Percentiles rank a stretch among this genome's conserved stretches.
Conservation (phyloP, 495 filamentous ascomycete species). For the Annulohypoxylon maeteangense region DNA sequence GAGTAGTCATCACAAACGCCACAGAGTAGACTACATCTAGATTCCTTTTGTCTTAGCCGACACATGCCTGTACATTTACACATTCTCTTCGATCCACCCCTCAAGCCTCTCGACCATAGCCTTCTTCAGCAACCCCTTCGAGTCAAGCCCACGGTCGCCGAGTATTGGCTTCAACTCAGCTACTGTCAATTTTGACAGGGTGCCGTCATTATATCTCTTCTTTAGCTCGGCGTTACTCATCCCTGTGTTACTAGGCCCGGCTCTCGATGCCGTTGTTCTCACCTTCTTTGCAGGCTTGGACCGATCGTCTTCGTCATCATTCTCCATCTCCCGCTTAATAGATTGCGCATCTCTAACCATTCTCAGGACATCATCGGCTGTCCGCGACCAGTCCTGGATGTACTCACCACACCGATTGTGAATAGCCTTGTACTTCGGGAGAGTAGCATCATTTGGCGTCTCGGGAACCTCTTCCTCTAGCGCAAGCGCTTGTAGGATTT, state of each 20-base stretch:
- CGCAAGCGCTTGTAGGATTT: constrained; percentile 90
- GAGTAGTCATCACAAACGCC: background rate
- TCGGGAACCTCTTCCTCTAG: constrained; percentile 92
- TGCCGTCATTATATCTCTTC: constrained; percentile 66
- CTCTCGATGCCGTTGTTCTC: constrained; percentile 45
- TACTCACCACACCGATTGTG: constrained; percentile 85
- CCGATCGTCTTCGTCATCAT: constrained; percentile 52
- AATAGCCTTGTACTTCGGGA: constrained; percentile 82
- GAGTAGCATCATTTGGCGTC: constrained; percentile 80
- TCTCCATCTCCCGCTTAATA: constrained; percentile 56
- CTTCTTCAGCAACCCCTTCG: constrained; percentile 78
- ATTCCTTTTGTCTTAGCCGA: background rate
- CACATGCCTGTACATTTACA: constrained; percentile 32
- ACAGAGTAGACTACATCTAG: background rate
- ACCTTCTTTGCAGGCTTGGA: constrained; percentile 52
- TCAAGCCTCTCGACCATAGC: constrained; percentile 83
- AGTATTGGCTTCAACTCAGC: constrained; percentile 76
- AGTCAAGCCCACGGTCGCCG: constrained; percentile 66
- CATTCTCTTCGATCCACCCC: constrained; percentile 73
- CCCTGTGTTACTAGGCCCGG: constrained; percentile 36
- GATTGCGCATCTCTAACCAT: constrained; percentile 45
- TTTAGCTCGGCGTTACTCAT: constrained; percentile 68
- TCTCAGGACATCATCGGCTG: constrained; percentile 49
- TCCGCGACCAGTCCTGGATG: constrained; percentile 76
- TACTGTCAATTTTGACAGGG: constrained; percentile 77